These are phyloP conservation scores for Nyssa sinensis DNA, from an alignment of 148 eudicot species.

Conservation along the genomic window DNA sequence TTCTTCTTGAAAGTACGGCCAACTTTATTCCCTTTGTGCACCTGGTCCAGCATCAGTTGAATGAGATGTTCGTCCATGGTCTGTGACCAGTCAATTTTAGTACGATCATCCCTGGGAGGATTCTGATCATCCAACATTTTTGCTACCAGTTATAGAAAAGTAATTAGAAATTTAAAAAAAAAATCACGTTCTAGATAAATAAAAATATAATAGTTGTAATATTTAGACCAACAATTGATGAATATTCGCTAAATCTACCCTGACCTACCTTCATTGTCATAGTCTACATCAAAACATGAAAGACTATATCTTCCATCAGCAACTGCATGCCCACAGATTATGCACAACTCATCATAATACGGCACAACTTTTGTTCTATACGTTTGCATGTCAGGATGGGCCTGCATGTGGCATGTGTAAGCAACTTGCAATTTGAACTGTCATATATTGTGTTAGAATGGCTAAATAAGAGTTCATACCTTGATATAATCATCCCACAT, in stretches of 20 bases:
- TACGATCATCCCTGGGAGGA: background rate
- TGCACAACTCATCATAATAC: conserved; percentile 7
- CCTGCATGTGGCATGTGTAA: background rate
- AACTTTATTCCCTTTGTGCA: conserved; percentile 8
- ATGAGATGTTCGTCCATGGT: conserved; percentile 4
- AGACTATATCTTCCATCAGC: conserved; percentile 20
- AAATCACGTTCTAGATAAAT: background rate
- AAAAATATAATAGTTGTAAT: background rate
- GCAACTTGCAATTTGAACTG: background rate
- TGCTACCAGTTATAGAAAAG: background rate
- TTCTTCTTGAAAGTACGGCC: conserved; percentile 12
- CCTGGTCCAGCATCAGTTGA: conserved; percentile 10
- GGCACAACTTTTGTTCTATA: conserved; percentile 7
- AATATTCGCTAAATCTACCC: background rate
- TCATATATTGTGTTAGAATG: background rate
- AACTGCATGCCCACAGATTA: conserved; percentile 11
- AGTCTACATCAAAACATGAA: conserved; percentile 12
- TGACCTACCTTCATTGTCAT: conserved; percentile 15
- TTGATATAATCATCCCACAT: conserved; percentile 13
- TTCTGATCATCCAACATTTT: conserved; percentile 7
- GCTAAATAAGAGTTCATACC: background rate
- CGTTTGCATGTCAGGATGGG: conserved; percentile 7
- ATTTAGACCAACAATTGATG: background rate
- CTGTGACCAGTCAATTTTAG: conserved; percentile 9
- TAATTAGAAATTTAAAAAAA: background rate